phyloP scores from a whole-genome alignment of 345 rosid species.

The Sisymbrium altissimum region DNA sequence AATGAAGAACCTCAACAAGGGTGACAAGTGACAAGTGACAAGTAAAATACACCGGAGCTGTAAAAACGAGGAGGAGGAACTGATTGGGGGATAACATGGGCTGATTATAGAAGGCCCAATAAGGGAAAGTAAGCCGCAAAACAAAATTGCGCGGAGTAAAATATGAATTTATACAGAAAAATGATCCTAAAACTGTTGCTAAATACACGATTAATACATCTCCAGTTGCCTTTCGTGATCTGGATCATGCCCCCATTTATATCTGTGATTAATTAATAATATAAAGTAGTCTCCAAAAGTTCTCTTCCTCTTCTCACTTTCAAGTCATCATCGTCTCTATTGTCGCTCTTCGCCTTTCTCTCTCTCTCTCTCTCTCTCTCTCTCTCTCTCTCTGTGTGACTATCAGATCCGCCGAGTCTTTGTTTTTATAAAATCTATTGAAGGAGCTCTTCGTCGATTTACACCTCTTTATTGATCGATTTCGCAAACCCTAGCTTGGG shows the following conservation, averaged over 20 bases:
- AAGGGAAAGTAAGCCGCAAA: not conserved
- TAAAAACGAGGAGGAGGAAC: not conserved
- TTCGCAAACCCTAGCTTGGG: conserved; percentile 23
- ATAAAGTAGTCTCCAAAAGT: conserved; percentile 24
- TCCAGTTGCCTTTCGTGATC: not conserved
- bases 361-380: conserved; percentile 18
- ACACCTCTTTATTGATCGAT: conserved; percentile 1
- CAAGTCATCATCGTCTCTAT: conserved; percentile 31
- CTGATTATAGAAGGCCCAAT: not conserved
- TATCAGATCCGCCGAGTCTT: conserved; percentile 31
- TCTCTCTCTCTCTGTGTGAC: conserved; percentile 22
- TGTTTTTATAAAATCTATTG: conserved; percentile 11
- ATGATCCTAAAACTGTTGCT: not conserved
- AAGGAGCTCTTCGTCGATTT: not conserved
- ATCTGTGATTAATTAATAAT: not conserved
- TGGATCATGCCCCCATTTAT: not conserved
- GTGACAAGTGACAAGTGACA: too few relatives aligned
- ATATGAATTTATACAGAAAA: not conserved
- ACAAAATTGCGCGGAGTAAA: not conserved
- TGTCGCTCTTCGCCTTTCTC: conserved; percentile 2
- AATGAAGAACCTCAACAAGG: too few relatives aligned
- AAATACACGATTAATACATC: not conserved
- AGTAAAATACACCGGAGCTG: too few relatives aligned
- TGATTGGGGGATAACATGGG: not conserved
- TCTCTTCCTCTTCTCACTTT: conserved; percentile 26